phyloP scores from a whole-genome alignment of 345 rosid genomes.

The Citrus sp. region DNA sequence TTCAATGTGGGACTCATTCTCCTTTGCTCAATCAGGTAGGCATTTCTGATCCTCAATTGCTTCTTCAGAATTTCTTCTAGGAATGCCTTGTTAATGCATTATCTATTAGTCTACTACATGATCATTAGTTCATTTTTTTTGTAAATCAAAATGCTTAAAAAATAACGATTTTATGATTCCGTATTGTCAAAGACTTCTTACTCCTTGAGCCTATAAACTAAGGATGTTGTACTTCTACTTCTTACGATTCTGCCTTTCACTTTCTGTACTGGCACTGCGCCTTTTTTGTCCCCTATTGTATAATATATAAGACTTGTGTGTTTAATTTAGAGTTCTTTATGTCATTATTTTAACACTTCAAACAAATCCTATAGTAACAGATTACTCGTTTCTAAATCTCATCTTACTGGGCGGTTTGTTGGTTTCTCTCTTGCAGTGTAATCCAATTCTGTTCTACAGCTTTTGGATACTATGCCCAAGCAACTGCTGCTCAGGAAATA shows the following conservation, averaged over 20 bases:
- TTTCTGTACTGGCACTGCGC: not conserved
- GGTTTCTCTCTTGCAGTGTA: conserved; percentile 59
- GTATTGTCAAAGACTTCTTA: not conserved
- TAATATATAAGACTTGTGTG: not conserved
- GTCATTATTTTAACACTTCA: not conserved
- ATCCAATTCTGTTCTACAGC: conserved; percentile 95
- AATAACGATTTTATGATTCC: not conserved
- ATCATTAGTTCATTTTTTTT: conserved; percentile 3
- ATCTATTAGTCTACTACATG: not conserved
- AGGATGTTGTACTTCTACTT: not conserved
- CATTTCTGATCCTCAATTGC: not conserved
- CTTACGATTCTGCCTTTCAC: not conserved
- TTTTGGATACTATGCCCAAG: conserved; percentile 97
- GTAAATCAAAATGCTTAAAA: not conserved
- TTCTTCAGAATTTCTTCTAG: not conserved
- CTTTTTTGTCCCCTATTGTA: not conserved
- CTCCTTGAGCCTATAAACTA: not conserved
- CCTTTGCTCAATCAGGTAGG: conserved; percentile 87
- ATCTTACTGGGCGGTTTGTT: conserved; percentile 5
- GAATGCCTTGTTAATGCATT: not conserved
- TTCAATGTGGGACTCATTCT: conserved; percentile 97
- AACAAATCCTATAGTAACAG: not conserved
- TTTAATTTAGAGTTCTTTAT: not conserved
- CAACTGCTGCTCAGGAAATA: conserved; percentile 98
- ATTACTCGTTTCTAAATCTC: conserved; percentile 2